These are phyloP conservation scores for Lactuca saligna DNA, from an alignment of 129 eudicot genomes.

Conservation along the genomic window DNA sequence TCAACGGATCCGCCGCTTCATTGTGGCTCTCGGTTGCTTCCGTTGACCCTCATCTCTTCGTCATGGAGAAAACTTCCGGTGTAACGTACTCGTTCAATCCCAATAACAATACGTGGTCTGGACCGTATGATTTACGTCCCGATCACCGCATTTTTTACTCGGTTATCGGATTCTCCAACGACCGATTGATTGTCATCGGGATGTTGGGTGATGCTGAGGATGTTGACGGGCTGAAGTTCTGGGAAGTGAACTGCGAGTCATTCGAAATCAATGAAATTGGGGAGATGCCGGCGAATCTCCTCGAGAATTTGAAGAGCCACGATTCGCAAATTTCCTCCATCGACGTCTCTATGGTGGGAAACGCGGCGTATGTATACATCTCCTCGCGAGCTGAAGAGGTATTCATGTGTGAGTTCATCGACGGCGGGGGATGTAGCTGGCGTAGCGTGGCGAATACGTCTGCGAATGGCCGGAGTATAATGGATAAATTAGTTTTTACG, in stretches of 20 bases:
- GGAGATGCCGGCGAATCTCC: slow-evolving; percentile 32
- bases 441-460: slow-evolving; percentile 29
- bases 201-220: slow-evolving; percentile 24
- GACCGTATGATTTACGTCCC: slow-evolving; percentile 44
- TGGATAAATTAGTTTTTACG: slow-evolving; percentile 32
- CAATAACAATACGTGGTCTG: slow-evolving; percentile 34
- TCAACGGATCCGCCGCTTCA: slow-evolving; percentile 42
- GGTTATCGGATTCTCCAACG: slow-evolving; percentile 30
- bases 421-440: slow-evolving; percentile 44
- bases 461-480: slow-evolving; percentile 13
- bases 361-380: slow-evolving; percentile 26
- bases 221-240: slow-evolving; percentile 24
- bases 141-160: slow-evolving; percentile 34
- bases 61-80: slow-evolving; percentile 49
- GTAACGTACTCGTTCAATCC: slow-evolving; percentile 44
- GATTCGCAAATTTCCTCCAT: slow-evolving; percentile 26
- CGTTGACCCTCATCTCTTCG: slow-evolving; percentile 14
- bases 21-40: slow-evolving; percentile 57
- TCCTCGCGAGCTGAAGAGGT: slow-evolving; percentile 26
- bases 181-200: slow-evolving; percentile 32
- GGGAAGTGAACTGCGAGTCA: slow-evolving; percentile 25
- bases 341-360: slow-evolving; percentile 30
- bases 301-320: slow-evolving; percentile 24
- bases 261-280: slow-evolving; percentile 29
- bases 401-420: slow-evolving; percentile 37